phyloP scores from a whole-genome alignment of 495 filamentous ascomycete species.

The Hyaloscypha hepaticicola region DNA sequence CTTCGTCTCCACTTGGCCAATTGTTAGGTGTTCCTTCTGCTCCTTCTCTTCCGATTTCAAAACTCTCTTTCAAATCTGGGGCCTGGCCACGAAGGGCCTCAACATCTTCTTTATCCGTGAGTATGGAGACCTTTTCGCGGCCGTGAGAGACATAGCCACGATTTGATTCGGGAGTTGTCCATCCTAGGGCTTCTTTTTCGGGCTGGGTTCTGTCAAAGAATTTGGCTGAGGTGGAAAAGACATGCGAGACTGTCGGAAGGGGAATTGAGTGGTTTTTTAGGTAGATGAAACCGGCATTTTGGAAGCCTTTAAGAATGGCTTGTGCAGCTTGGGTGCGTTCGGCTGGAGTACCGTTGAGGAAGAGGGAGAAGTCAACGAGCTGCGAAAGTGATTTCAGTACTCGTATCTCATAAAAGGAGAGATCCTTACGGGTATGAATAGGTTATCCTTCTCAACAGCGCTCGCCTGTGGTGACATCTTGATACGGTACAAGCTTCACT shows the following conservation, averaged over 20 bases:
- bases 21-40: conserved; percentile 68
- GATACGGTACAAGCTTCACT: not conserved
- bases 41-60: conserved; percentile 80
- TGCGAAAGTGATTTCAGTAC: conserved; percentile 33
- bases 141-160: conserved; percentile 75
- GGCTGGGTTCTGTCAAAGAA: conserved; percentile 74
- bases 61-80: conserved; percentile 80
- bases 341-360: conserved; percentile 61
- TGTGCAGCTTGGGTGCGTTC: conserved; percentile 65
- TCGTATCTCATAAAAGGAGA: conserved; percentile 6
- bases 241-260: conserved; percentile 50
- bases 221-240: conserved; percentile 68
- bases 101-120: conserved; percentile 57
- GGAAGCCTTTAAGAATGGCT: conserved; percentile 76
- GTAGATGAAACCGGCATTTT: conserved; percentile 87
- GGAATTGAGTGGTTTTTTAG: conserved; percentile 76
- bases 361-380: conserved; percentile 84
- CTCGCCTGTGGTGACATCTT: conserved; percentile 37
- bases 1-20: conserved; percentile 69
- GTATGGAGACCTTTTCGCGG: conserved; percentile 70
- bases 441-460: conserved; percentile 63
- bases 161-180: conserved; percentile 72
- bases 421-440: conserved; percentile 64
- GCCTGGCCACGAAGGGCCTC: conserved; percentile 54
- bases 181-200: conserved; percentile 69